phyloP scores from a whole-genome alignment of 2,329 filamentous ascomycete genomes.

The Arthroderma sp. region DNA sequence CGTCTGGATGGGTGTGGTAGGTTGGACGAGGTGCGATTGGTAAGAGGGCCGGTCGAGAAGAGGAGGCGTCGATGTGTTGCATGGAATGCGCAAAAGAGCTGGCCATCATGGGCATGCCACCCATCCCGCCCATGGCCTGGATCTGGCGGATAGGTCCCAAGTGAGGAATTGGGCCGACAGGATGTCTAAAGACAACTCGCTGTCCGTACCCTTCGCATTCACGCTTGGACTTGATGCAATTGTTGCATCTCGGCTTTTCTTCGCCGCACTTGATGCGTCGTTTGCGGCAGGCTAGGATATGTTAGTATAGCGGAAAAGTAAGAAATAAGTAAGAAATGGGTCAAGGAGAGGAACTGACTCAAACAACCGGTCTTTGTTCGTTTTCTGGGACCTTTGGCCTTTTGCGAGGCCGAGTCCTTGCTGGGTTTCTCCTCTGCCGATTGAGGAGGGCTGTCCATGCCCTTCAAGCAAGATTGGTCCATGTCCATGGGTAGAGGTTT shows the following conservation, averaged over 20 bases:
- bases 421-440: conserved; percentile 6
- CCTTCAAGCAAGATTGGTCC: not conserved
- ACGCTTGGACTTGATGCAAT: conserved; percentile 37
- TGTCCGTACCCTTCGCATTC: conserved; percentile 35
- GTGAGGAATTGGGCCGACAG: conserved; percentile 24
- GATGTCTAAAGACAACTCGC: conserved; percentile 32
- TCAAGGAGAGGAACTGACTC: conserved; percentile 46
- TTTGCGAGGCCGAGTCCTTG: conserved; percentile 18
- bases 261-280: conserved; percentile 96
- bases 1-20: not conserved
- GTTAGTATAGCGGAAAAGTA: conserved; percentile 4
- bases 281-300: conserved; percentile 63
- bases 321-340: not conserved
- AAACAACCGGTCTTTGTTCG: conserved; percentile 88
- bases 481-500: conserved; percentile 6
- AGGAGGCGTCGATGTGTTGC: conserved; percentile 9
- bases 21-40: conserved; percentile 16
- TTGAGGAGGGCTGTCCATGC: not conserved
- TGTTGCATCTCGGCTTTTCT: conserved; percentile 43
- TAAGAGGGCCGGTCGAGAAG: conserved; percentile 9
- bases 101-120: conserved; percentile 7
- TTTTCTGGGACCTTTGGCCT: conserved; percentile 39
- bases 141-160: conserved; percentile 17
- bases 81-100: conserved; percentile 8
- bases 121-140: conserved; percentile 8